A percentile compares a stretch with the other conserved stretches of the same genome.
These are phyloP conservation scores for Coniosporium apollinis DNA, from an alignment of 495 filamentous ascomycete species.

Conservation along the genomic window DNA sequence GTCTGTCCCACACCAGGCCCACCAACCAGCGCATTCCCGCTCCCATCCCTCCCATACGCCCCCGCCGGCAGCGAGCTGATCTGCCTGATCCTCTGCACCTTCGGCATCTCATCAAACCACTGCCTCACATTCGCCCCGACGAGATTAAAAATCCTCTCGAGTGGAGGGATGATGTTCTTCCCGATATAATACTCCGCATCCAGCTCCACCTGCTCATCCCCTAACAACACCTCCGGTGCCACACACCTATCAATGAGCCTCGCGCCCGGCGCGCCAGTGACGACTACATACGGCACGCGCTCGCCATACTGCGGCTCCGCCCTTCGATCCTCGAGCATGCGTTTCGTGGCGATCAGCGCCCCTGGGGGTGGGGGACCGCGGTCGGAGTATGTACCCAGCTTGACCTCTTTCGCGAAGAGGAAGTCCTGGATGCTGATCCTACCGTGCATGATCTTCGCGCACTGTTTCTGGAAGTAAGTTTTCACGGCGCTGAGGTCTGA, in stretches of 20 bases:
- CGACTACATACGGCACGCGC: slow-evolving; percentile 83
- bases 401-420: slow-evolving; percentile 83
- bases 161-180: slow-evolving; percentile 86
- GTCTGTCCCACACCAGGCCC: slow-evolving; percentile 1
- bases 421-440: slow-evolving; percentile 87
- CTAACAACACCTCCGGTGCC: slow-evolving; percentile 64
- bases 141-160: slow-evolving; percentile 93
- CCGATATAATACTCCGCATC: slow-evolving; percentile 94
- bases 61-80: slow-evolving; percentile 31
- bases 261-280: slow-evolving; percentile 73
- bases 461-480: slow-evolving; percentile 76
- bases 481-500: slow-evolving; percentile 83
- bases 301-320: slow-evolving; percentile 91
- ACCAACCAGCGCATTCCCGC: slow-evolving; percentile 7
- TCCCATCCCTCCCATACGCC: slow-evolving; percentile 13
- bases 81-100: slow-evolving; percentile 50
- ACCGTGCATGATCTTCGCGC: slow-evolving; percentile 82
- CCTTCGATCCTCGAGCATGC: slow-evolving; percentile 72
- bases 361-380: slow-evolving; percentile 66
- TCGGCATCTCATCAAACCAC: slow-evolving; percentile 97
- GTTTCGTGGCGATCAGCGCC: slow-evolving; percentile 65
- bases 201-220: slow-evolving; percentile 60
- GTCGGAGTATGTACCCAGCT: slow-evolving; percentile 76
- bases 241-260: slow-evolving; percentile 82
- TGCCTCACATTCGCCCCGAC: slow-evolving; percentile 79